A percentile compares a stretch with the other conserved stretches of the same genome.
These are phyloP conservation scores for Dendrobium huoshanense DNA, from an alignment of 106 monocot species.

Conservation along the genomic window DNA sequence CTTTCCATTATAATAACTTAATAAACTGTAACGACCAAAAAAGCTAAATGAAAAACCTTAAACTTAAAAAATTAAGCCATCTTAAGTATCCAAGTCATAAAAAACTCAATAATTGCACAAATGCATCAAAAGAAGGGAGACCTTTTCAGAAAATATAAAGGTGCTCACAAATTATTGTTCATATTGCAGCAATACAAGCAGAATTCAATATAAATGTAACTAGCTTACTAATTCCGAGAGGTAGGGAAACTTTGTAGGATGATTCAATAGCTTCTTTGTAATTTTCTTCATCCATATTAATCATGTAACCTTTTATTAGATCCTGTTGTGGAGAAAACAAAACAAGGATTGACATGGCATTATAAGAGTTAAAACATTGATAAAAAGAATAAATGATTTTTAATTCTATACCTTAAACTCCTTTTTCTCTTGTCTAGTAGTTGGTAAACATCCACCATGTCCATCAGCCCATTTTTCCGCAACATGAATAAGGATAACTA, in stretches of 20 bases:
- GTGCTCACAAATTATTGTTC: not conserved
- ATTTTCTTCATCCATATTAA: slow-evolving; percentile 93
- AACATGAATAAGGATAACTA: slow-evolving; percentile 79
- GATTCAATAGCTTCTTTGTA: slow-evolving; percentile 95
- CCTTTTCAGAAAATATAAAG: not conserved
- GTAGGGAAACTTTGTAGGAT: slow-evolving; percentile 74
- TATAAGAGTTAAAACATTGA: not conserved
- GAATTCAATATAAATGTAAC: slow-evolving; percentile 2
- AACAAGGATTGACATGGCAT: not conserved
- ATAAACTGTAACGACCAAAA: no score
- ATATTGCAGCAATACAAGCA: not conserved
- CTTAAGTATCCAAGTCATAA: not conserved
- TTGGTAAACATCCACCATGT: slow-evolving; percentile 77
- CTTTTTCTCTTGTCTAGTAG: slow-evolving; percentile 90
- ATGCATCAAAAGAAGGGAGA: not conserved
- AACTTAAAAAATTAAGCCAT: not conserved
- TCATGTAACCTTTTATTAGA: slow-evolving; percentile 65
- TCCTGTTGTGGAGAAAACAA: slow-evolving; percentile 36
- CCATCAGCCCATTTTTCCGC: slow-evolving; percentile 78
- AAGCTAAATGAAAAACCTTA: not conserved
- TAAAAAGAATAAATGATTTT: not conserved
- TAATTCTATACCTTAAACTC: slow-evolving; percentile 73
- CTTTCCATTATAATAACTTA: not conserved
- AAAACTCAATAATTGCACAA: not conserved
- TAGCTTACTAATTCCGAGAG: slow-evolving; percentile 87